A percentile compares a stretch with the other conserved stretches of the same genome.
phyloP scores from a whole-genome alignment of 2,329 filamentous ascomycete species.

The Xylaria arbuscula region DNA sequence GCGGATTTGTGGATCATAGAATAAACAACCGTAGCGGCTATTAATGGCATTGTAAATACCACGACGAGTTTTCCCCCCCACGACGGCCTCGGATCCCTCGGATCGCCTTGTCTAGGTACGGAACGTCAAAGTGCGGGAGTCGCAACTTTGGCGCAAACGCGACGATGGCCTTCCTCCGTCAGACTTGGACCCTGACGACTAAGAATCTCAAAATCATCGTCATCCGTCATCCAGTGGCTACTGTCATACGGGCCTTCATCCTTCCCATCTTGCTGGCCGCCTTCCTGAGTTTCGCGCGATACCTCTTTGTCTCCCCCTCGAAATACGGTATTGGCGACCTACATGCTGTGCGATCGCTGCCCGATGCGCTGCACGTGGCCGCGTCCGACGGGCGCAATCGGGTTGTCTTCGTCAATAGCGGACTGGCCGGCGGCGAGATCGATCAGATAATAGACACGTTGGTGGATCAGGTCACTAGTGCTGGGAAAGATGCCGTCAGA shows the following conservation, averaged over 20 bases:
- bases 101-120: conserved; percentile 21
- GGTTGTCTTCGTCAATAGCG: conserved; percentile 83
- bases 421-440: conserved; percentile 75
- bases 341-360: conserved; percentile 70
- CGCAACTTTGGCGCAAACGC: conserved; percentile 10
- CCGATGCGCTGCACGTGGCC: conserved; percentile 70
- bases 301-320: conserved; percentile 83
- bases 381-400: conserved; percentile 69
- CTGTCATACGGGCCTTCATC: conserved; percentile 67
- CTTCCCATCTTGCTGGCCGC: conserved; percentile 68
- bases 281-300: conserved; percentile 78
- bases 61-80: conserved; percentile 8
- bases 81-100: conserved; percentile 34
- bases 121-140: conserved; percentile 20
- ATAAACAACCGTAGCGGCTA: conserved; percentile 8
- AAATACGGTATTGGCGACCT: conserved; percentile 76
- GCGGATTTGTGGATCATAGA: not conserved
- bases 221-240: conserved; percentile 63
- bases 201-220: conserved; percentile 72
- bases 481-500: conserved; percentile 66
- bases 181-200: conserved; percentile 69
- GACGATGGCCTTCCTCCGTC: conserved; percentile 64
- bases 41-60: conserved; percentile 32
- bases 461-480: conserved; percentile 64
- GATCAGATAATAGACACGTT: conserved; percentile 75